Evolutionary conservation across 1,139 yeast genomes (phyloP), one percentile per base, ranked within the genome.

Genomic region (Pichia sp.): DNA sequence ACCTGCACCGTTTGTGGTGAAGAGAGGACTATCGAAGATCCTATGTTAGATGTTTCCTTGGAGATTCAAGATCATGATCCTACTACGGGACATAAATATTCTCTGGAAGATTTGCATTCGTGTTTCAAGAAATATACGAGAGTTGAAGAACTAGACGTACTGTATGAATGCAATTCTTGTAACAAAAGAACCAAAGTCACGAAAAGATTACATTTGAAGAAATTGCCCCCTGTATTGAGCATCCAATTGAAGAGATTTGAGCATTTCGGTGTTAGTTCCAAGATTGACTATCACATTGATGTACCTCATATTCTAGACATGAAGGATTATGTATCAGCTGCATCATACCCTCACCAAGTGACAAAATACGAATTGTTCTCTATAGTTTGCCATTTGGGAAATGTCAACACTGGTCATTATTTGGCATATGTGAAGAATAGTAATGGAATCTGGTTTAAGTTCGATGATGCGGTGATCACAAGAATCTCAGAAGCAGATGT

Each of bases 371-470:
- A 88, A 57, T 66, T 91, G 31, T 85, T 79, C 60, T 95, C 93
- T 1, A 74, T 87, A 27, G 80, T 91, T 10, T 77, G 88, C 50
- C 98, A 91, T 56, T 77, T 77, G 31, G 98, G 98, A 1, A 78
- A 91, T 19, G 93, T 88, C 6, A 85, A 86, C 54, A 91, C 96
- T 2, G 98, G 98, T 11, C 98, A 91, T 59, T 91, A 91, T 56
- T 72, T 88, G 14, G 83, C 93, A 17, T 72, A 80, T 49, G 71
- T 84, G 44, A 88, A 87, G 55, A 74, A 71, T 45, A 66, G 74
- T 15, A 71, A 73, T 31, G 87, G 88, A 14, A 39, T 70, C 51
- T 91, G 98, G 98, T 81, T 81, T 54, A 79, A 76, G 56, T 88
- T 87, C 57, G 96, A 91, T 55, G 98, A 91, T 60, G 78, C 93